Evolutionary conservation across 495 filamentous ascomycete species (phyloP), one percentile per base, ranked within the genome.

Genomic region (Trichoderma asperelloides): DNA sequence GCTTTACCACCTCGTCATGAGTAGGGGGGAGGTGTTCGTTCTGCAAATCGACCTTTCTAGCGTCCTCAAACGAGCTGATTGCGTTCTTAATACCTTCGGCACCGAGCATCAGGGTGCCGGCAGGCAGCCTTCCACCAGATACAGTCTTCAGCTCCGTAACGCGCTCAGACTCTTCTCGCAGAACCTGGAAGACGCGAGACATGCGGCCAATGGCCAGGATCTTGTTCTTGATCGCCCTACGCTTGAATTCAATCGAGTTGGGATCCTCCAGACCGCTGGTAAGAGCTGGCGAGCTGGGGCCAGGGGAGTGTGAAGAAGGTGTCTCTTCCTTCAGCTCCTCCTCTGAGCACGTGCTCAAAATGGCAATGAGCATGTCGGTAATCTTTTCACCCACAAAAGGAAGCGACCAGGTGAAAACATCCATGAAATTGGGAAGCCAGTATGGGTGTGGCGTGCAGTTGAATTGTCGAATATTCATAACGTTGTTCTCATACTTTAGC

Each of bases 361-460:
- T 98, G 47, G 93, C 95, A 72, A 98, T 97, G 55, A 98, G 87
- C 95, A 98, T 98, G 73, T 98, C 95, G 39, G 95, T 98, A 72
- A 98, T 96, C 83, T 98, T 98, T 79, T 98, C 95, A 69, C 95
- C 96, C 55, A 98, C 95, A 79, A 98, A 98, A 1, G 95, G 95
- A 63, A 98, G 82, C 39, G 95, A 98, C 95, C 95, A 98, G 49
- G 95, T 98, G 78, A 98, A 97, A 64, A 98, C 95, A 74, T 98
- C 95, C 95, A 98, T 98, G 77, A 98, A 98, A 79, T 98, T 98
- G 60, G 95, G 95, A 43, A 98, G 86, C 95, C 95, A 98, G 79
- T 98, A 98, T 18, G 95, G 95, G 78, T 98, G 95, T 8, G 95
- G 95, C 40, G 95, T 97, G 86, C 95, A 98, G 78, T 98, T 98